Base-by-base conservation (phyloP, 2,329 filamentous ascomycete species). In the Beauveria varroae region DNA sequence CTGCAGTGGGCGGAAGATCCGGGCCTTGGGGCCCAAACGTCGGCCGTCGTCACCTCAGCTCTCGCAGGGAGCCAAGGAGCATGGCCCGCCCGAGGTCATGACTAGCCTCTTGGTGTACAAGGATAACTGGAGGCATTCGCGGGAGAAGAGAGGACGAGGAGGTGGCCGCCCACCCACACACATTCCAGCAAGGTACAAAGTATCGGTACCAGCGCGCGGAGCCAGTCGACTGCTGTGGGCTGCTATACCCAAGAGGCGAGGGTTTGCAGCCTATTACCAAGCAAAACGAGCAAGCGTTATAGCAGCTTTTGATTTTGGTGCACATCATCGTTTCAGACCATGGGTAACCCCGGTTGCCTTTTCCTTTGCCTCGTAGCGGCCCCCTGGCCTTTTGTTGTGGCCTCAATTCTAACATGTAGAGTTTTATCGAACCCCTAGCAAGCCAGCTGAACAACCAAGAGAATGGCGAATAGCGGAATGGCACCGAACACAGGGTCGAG, bases 281-380 rank as follows among this genome's bases (percentile, higher is more conserved):
- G 46, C 44, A 24, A n/a, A 37, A 6, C 34, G 34, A 22, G 30
- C 22, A 5, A 20, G 46, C n/a, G 56, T 34, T 58, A 34, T 34
- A 16, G 52, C 52, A 44, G 9, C 47, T 51, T 50, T 5, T 34
- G 44, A 37, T 50, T 50, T 14, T 28, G 44, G 55, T 41, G 56
- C 47, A 37, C 51, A 51, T 58, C 56, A 34, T 58, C 56, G 56
- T 58, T 58, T 58, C 56, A 58, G 56, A 46, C 28, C 54, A 47
- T 43, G 34, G 44, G 46, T 57, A 20, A 51, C 46, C 56, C 56
- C 56, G 43, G 56, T 34, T 30, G 34, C 30, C 30, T 12, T 41
- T 57, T 30, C 14, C 30, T 24, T n/a, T n/a, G 40, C 37, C 10
- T 34, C 10, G 30, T 34, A 40, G 28, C 30, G 18, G 28, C 37